Base-by-base conservation (phyloP, 345 rosid genomes). In the Rhodamnia rubescens region DNA sequence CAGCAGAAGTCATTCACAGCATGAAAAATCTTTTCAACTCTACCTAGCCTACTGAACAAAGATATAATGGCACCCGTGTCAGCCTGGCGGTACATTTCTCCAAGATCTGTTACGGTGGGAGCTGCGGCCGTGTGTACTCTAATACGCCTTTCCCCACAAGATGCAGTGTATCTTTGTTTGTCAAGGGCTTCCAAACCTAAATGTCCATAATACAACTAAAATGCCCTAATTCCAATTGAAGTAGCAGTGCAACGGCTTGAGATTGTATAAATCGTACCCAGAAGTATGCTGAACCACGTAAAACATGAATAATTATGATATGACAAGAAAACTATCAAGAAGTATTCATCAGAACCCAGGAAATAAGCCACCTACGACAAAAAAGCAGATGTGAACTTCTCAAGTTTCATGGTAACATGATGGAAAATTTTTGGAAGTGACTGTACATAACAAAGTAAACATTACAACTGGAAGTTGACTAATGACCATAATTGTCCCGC, bases 81-180 rank as follows among this genome's bases (percentile, higher is more conserved):
- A 87, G 99, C 99, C 82, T 92, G 96, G 53, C 96, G 91, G 89
- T 98, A 98, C 99, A 98, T 98, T 87, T 94, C 98, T 87, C 97
- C 97, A 88, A 98, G 94, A 88, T 96, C 96, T 69, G 99, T 40
- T 88, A 95, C 98, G 47, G 96, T 97, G 52, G 98, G 99, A 32
- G 97, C 98, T 56, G 95, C 94, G 61, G 96, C 93, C 12, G 98
- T 98, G 88, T 96, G 99, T 85, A 98, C 95, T 91, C 99, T 94
- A 87, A 98, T 98, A 84, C 99, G 97, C 89, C 99, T 96, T 93
- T 98, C 99, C 89, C 99, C 99, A 64, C 99, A 98, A 64, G 99
- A 98, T 84, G 99, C 99, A 84, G 99, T 98, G 86, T 98, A 98
- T 84, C 99, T 98, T 88, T 83, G 57, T 89, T 80, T 51, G 91